Evolutionary conservation across 2,329 filamentous ascomycete species (phyloP), one percentile per base, ranked within the genome.

Genomic region (Diplocarpon rosae): DNA sequence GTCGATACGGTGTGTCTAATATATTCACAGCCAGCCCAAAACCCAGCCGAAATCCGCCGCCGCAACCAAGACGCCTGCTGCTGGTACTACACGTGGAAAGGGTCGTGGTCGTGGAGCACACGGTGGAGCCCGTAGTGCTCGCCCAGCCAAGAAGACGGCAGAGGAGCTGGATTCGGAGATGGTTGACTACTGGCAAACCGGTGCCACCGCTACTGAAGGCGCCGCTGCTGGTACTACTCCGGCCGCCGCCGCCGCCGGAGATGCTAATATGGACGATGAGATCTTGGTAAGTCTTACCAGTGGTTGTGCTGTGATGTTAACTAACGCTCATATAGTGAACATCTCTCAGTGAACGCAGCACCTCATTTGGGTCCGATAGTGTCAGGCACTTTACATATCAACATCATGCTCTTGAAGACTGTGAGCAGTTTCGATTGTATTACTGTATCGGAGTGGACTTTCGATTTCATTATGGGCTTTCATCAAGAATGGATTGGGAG

Each of bases 151-250:
- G 70, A 96, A 96, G 84, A 94, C 88, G 0, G 80, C 83, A 1
- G 90, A 95, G 63, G 89, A 98, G 69, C 79, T 98, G 20, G 92
- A 98, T 64, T 88, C 86, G 4, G 92, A 98, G 65, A 98, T 98
- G 92, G 81, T 79, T 15, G 92, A 96, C 65, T 98, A 98, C 70
- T 96, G 93, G 63, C 62, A 67, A 52, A 67, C 66, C 42, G 69
- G 69, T 53, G 67, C 68, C 50, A 66, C 68, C 33, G 63, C 67
- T 41, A 65, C 72, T 47, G 63, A 66, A 43, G 66, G 70, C 49
- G 73, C 72, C 53, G 65, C 50, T 30, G 49, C 52, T 42, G 46
- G 51, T 30, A 47, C 50, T 36, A 53, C 46, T n/a, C 45, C 50
- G 27, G 56, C 52, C n/a, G 42, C 57, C 17, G 67, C 62, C 45